These are phyloP conservation scores for Tagetes patula DNA, from an alignment of 129 eudicot species.

Conservation along the genomic window DNA sequence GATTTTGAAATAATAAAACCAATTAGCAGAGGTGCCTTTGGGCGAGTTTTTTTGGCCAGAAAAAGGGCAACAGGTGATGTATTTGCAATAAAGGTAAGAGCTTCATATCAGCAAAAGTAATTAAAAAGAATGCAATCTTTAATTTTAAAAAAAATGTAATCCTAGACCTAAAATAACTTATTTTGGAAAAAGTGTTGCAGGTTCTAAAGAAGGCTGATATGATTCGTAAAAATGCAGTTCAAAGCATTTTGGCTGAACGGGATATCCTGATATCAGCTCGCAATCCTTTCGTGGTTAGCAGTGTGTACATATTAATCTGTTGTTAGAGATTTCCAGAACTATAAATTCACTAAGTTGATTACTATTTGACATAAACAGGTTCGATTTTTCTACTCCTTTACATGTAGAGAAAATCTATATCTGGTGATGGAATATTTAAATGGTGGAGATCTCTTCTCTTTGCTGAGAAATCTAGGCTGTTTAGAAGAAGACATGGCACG, in stretches of 20 bases:
- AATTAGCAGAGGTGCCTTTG: constrained; percentile 98
- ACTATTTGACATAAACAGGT: constrained; percentile 63
- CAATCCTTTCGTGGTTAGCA: constrained; percentile 92
- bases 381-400: constrained; percentile 94
- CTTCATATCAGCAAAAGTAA: constrained; percentile 19
- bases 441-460: constrained; percentile 97
- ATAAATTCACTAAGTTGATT: constrained; percentile 31
- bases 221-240: constrained; percentile 98
- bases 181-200: constrained; percentile 45
- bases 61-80: constrained; percentile 96
- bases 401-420: constrained; percentile 95
- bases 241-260: constrained; percentile 95
- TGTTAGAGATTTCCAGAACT: constrained; percentile 2
- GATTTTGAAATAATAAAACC: constrained; percentile 99
- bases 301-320: constrained; percentile 20
- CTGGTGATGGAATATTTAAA: constrained; percentile 95
- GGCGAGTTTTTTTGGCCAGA: constrained; percentile 90
- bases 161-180: constrained; percentile 23
- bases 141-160: background rate
- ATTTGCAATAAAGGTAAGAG: constrained; percentile 90
- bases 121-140: background rate
- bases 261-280: constrained; percentile 91
- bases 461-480: constrained; percentile 89
- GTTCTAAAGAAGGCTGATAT: constrained; percentile 95
- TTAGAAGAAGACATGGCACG: constrained; percentile 97